Conservation (phyloP, 495 filamentous ascomycete genomes). For the Penicillium egyptiacum region DNA sequence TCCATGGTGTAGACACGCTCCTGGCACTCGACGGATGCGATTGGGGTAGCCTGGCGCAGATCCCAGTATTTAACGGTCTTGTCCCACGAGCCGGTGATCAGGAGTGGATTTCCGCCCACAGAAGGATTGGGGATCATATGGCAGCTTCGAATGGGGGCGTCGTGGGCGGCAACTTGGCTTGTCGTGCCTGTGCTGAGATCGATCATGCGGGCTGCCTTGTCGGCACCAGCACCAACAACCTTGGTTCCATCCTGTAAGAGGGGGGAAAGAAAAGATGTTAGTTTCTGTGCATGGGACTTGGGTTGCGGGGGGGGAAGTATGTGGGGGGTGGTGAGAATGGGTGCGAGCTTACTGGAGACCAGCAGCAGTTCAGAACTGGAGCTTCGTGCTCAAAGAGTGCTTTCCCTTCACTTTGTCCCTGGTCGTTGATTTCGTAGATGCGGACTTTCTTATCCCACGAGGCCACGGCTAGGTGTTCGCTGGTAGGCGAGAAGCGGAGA, state of each 20-base stretch:
- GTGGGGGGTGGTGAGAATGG: background rate
- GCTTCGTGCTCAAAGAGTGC: constrained; percentile 74
- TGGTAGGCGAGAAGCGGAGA: constrained; percentile 73
- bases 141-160: constrained; percentile 73
- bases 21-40: constrained; percentile 64
- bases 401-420: constrained; percentile 71
- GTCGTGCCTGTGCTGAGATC: constrained; percentile 63
- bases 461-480: constrained; percentile 77
- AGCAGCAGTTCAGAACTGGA: constrained; percentile 76
- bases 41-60: constrained; percentile 62
- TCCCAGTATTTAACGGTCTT: constrained; percentile 98
- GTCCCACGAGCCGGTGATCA: constrained; percentile 93
- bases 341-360: constrained; percentile 69
- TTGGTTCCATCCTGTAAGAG: constrained; percentile 62
- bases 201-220: constrained; percentile 78
- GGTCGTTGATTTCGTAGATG: constrained; percentile 80
- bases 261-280: constrained; percentile 12
- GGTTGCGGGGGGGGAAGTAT: background rate
- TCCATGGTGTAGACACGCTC: constrained; percentile 90
- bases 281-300: constrained; percentile 4
- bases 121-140: constrained; percentile 64
- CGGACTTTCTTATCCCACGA: constrained; percentile 94
- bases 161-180: constrained; percentile 72
- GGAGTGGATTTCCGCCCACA: constrained; percentile 57
- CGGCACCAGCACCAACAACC: constrained; percentile 78